Conservation (phyloP, 768 basidiomycete species). For the Boletellus emodensis region DNA sequence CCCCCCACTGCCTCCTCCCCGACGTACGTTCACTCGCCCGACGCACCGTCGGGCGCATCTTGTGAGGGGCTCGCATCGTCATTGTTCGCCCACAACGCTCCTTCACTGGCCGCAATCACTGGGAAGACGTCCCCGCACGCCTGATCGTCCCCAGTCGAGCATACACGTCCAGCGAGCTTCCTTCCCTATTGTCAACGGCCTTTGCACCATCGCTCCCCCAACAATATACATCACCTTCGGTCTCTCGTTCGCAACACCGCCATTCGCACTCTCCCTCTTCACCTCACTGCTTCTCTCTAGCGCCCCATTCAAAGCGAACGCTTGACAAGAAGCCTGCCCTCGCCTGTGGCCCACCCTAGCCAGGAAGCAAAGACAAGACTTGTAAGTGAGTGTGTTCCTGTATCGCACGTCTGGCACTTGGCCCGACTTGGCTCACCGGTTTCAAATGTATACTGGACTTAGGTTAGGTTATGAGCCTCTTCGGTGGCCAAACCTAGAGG, state of each 20-base stretch:
- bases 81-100: conserved; percentile 10
- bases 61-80: conserved; percentile 15
- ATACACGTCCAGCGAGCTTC: conserved; percentile 16
- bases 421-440: conserved; percentile 9
- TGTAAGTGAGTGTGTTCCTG: conserved; percentile 54
- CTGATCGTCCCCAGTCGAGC: conserved; percentile 12
- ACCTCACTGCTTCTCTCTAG: conserved; percentile 18
- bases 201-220: conserved; percentile 14
- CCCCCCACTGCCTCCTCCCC: conserved; percentile 19
- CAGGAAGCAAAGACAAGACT: conserved; percentile 50
- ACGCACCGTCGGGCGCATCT: too few species aligned
- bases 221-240: conserved; percentile 11
- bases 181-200: conserved; percentile 1
- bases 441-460: conserved; percentile 5
- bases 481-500: too few species aligned
- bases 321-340: conserved; percentile 54
- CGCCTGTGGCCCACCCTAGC: conserved; percentile 57
- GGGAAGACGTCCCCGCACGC: conserved; percentile 15
- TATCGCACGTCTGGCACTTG: neutral
- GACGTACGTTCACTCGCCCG: conserved; percentile 19
- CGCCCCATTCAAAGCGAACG: conserved; percentile 20
- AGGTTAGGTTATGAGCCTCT: too few species aligned
- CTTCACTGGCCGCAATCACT: conserved; percentile 16
- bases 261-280: conserved; percentile 29
- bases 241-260: conserved; percentile 17